Base-by-base conservation (phyloP, 164 flowering plant species). In the Vitis amurensis region DNA sequence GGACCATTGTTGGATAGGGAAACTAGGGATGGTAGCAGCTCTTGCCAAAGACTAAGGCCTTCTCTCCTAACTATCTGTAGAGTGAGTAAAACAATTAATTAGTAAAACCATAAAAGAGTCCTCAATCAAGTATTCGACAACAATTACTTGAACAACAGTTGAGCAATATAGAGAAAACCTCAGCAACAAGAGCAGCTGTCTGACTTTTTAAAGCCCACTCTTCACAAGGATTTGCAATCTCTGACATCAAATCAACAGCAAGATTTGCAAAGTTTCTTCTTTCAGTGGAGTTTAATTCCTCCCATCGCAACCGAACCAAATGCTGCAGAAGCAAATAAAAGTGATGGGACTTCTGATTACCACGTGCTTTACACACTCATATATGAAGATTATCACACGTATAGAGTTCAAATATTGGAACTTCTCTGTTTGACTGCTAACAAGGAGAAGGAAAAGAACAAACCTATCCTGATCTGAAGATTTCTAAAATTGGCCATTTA, bases 121-220 rank as follows among this genome's bases (percentile, higher is more conserved):
- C 13, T 17, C 44, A 62, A 16, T 48, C 19, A 19, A 59, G 44
- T 47, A 50, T 8, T 13, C 4, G 4, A 9, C 19, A 31, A n/a
- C 27, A 16, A 23, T 15, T 63, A 62, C 13, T 68, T 58, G 44
- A 75, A 70, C 4, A 66, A 55, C n/a, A 71, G n/a, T 2, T 27
- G 61, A 50, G 9, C 37, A 50, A 61, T 62, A 49, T 15, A 69
- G 59, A 44, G 11, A 57, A 71, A 80, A 96, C 99, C 98, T 93
- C 99, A 62, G 98, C 98, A 71, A 93, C 88, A 75, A 96, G 95
- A 63, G 95, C 97, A 76, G 99, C 97, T 16, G 94, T 77, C 83
- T 96, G 99, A 84, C 99, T 96, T 76, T 92, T 96, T 76, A 93
- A 77, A 71, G 97, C 91, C 99, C 99, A 96, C 71, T 89, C 91